Conservation (phyloP, 1,284 basidiomycete species). For the Trichosporon ovoides region DNA sequence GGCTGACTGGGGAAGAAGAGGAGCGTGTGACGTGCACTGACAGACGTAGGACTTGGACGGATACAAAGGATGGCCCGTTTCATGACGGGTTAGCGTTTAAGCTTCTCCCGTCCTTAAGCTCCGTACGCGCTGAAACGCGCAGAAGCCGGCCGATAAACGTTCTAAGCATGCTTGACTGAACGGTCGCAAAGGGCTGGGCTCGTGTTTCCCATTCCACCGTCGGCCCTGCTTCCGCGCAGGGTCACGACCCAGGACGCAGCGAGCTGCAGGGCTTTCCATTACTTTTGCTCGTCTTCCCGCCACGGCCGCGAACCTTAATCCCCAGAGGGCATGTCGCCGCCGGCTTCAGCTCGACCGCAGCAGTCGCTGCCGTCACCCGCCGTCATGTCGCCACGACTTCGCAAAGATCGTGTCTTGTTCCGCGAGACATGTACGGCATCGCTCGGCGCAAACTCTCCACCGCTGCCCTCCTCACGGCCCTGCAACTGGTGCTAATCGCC, state of each 20-base stretch:
- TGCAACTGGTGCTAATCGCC: too few relatives aligned
- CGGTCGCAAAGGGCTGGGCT: background rate
- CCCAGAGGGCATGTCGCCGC: background rate
- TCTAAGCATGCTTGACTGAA: conserved; percentile 2
- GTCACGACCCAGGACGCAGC: too few relatives aligned
- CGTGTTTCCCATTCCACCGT: background rate
- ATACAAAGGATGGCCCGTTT: background rate
- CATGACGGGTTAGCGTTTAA: background rate
- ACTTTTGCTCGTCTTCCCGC: too few relatives aligned
- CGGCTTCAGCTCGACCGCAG: background rate
- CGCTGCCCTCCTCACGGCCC: background rate
- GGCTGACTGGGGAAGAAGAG: background rate
- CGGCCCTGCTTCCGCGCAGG: too few relatives aligned
- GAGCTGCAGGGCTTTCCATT: too few relatives aligned
- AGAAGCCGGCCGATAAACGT: background rate
- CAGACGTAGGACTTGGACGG: background rate
- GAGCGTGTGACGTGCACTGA: background rate
- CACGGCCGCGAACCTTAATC: background rate
- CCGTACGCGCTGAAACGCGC: background rate
- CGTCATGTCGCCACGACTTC: background rate
- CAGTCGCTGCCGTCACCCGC: background rate
- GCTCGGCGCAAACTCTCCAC: background rate
- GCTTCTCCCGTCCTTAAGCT: conserved; percentile 4
- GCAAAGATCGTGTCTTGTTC: background rate
- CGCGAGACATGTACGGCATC: background rate